Percentiles rank a stretch among this genome's conserved stretches.
Evolutionary conservation across 345 rosid genomes (phyloP).

Genomic region (Leavenworthia alabamica): DNA sequence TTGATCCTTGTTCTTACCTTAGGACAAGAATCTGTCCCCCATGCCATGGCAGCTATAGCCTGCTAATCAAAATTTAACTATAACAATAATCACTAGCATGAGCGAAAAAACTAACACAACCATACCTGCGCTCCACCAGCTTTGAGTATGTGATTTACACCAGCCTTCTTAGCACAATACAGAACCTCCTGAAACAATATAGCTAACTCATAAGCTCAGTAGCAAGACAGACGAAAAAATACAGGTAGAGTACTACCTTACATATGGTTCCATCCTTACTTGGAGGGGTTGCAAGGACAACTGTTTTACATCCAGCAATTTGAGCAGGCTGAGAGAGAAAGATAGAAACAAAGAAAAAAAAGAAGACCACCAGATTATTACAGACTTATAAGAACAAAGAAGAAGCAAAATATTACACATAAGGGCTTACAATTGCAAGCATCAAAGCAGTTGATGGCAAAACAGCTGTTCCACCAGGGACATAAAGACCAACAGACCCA

Average conservation of each 20-base stretch:
- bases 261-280: slow-evolving; percentile 73
- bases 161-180: slow-evolving; percentile 86
- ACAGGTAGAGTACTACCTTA: slow-evolving; percentile 49
- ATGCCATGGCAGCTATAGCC: slow-evolving; percentile 97
- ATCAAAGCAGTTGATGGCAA: slow-evolving; percentile 90
- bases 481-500: slow-evolving; percentile 90
- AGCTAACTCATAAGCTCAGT: neutral
- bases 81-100: neutral
- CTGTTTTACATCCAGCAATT: slow-evolving; percentile 85
- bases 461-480: slow-evolving; percentile 92
- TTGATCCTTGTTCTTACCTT: slow-evolving; percentile 43
- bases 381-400: neutral
- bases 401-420: neutral
- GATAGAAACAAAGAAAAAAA: too few relatives aligned
- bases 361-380: neutral
- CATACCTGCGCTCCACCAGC: slow-evolving; percentile 96
- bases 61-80: slow-evolving; percentile 23
- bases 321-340: slow-evolving; percentile 73
- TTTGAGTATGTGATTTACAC: slow-evolving; percentile 90
- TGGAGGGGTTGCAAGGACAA: slow-evolving; percentile 90
- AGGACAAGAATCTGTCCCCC: slow-evolving; percentile 96
- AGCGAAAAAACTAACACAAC: neutral
- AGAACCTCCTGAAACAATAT: slow-evolving; percentile 56
- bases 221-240: neutral
- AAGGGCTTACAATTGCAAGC: slow-evolving; percentile 74